Base-by-base conservation (phyloP, 129 eudicot species). In the Tagetes patula region DNA sequence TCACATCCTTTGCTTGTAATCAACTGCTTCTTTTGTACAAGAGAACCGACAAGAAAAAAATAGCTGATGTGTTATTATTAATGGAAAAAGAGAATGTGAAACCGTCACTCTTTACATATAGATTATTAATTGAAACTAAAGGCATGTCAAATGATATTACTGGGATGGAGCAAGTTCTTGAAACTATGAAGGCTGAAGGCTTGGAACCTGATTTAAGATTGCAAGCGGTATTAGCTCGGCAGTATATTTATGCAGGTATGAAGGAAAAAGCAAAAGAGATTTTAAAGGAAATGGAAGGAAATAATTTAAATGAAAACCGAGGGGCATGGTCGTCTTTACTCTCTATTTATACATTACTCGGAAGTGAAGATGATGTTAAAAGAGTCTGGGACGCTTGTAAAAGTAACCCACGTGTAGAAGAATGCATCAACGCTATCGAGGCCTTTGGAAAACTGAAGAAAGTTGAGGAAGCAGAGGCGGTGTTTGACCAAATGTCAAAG, bases 121-220 rank as follows among this genome's bases (percentile, higher is more conserved):
- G 72, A 75, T 13, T 90, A 46, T 64, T 94, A 45, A 82, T 89
- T 8, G 96, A 90, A 76, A 75, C 84, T 39, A 94, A 90, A 80
- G 97, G 99, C 45, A 84, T 64, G 52, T 71, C 89, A 0, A 86
- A 90, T 46, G 99, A 94, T 49, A 73, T 94, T 11, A 3, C 49
- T 5, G 97, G 96, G 34, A 90, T 94, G 99, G 96, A 94, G 43
- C 74, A 88, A 78, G 69, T 94, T 53, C 78, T 90, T 39, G 96
- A 88, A 76, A 83, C 93, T 10, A 90, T 94, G 97, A 90, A 94
- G 75, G 82, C 87, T 8, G 91, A 94, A 34, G 97, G 97, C 38
- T 34, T 86, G 2, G 80, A 84, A 65, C 89, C 88, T 2, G 74
- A 71, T 59, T 5, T 49, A 9, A 38, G 59, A 8, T 58, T 78